Base-by-base conservation (phyloP, 2,329 filamentous ascomycete species). In the Trichocomaceae sp. region DNA sequence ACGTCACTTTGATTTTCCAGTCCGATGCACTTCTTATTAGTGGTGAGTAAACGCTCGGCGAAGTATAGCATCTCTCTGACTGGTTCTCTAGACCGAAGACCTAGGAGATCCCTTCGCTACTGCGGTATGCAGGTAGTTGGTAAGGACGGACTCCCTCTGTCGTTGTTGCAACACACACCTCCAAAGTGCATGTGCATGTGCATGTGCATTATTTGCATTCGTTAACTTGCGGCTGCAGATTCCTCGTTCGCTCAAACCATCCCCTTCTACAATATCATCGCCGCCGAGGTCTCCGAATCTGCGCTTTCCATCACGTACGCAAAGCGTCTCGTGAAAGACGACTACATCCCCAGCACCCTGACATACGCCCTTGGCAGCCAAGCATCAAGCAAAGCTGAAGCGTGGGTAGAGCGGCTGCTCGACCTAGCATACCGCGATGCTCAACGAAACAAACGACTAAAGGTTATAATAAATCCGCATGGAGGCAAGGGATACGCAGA, bases 401-500 rank as follows among this genome's bases (percentile, higher is more conserved):
- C 68, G 55, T 96, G 89, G 83, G 74, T 84, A 37, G 75, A 79
- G 26, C 76, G 74, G 51, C 77, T 96, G 33, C 68, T 95, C 19
- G 75, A 83, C 35, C 79, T 79, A 47, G 83, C 91, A 22, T 96
- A 96, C 64, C 85, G 76, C 54, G 74, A 76, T 7, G 80, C 87
- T 1, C 83, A 86, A 64, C 80, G 79, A 52, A 80, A 78, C 56
- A 93, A 90, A 70, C 83, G 89, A 47, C 84, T 93, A 59, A 95
- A 93, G 69, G 84, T 97, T 12, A 76, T 97, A 44, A 80, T 99
- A 58, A 99, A 99, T 69, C 93, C 93, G 0, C 87, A 91, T 63
- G 89, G 90, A 13, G 93, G 93, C 0, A 87, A 90, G 42, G 92
- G 92, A 15, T 75, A 76, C 41, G 92, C 90, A 1, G 74, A 82